Percentiles rank a stretch among this genome's conserved stretches.
These are phyloP conservation scores for Pseudocercospora crystallina DNA, from an alignment of 2,329 filamentous ascomycete species.

Conservation along the genomic window DNA sequence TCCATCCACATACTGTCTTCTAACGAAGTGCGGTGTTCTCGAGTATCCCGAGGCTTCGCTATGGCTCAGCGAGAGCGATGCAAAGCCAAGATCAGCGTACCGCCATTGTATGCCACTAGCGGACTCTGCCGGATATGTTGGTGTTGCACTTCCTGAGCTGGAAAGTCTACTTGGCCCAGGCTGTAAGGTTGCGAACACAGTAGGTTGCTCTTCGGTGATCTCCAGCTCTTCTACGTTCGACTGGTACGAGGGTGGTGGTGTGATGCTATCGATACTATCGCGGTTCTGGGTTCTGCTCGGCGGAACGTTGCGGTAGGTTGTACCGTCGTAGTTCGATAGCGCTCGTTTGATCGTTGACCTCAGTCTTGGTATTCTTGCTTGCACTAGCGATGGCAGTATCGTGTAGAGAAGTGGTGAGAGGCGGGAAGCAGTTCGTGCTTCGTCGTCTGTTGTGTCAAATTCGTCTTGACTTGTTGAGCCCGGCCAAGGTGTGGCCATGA, in stretches of 20 bases:
- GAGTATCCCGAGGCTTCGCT: conserved; percentile 43
- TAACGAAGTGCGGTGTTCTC: conserved; percentile 52
- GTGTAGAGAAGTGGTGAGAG: conserved; percentile 52
- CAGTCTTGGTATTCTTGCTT: conserved; percentile 53
- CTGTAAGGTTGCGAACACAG: conserved; percentile 7
- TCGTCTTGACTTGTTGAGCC: conserved; percentile 1
- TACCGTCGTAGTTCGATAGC: conserved; percentile 9
- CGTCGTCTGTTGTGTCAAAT: neutral
- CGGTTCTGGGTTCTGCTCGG: conserved; percentile 15
- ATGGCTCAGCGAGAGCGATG: conserved; percentile 47
- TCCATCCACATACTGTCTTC: conserved; percentile 64
- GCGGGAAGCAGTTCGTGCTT: neutral
- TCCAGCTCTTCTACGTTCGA: conserved; percentile 8
- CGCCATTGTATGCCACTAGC: conserved; percentile 50
- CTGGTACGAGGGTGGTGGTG: conserved; percentile 39
- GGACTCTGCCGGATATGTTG: conserved; percentile 6
- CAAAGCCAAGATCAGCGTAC: conserved; percentile 52
- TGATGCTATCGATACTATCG: conserved; percentile 29
- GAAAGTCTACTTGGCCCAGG: conserved; percentile 21
- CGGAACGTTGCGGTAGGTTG: conserved; percentile 3
- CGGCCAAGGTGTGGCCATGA: conserved; percentile 4
- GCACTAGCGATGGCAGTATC: conserved; percentile 55
- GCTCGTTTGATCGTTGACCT: conserved; percentile 46
- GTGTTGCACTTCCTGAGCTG: conserved; percentile 21
- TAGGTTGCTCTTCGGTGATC: conserved; percentile 14